These are phyloP conservation scores for Penicillium sumatraense DNA, from an alignment of 2,329 filamentous ascomycete genomes.

Conservation along the genomic window DNA sequence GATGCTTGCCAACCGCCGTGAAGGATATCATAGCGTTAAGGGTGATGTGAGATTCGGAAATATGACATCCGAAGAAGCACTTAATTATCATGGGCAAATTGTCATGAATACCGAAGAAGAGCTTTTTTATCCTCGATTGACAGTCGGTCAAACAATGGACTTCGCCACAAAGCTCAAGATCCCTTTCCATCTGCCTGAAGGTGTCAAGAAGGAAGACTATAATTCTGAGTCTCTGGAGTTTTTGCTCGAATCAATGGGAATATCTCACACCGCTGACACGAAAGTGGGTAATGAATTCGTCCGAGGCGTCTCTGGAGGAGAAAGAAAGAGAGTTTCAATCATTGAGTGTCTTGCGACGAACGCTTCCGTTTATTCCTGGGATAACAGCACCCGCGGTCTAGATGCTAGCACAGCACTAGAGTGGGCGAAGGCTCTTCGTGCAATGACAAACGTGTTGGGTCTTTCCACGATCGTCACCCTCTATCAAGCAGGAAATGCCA, in stretches of 20 bases:
- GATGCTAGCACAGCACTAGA: slow-evolving; percentile 69
- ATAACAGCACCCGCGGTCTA: slow-evolving; percentile 68
- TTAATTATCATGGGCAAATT: slow-evolving; percentile 60
- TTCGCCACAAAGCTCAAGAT: slow-evolving; percentile 63
- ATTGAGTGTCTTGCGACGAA: slow-evolving; percentile 65
- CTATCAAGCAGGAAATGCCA: slow-evolving; percentile 72
- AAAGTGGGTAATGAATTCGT: slow-evolving; percentile 71
- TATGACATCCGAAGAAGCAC: slow-evolving; percentile 47
- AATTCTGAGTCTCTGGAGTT: slow-evolving; percentile 57
- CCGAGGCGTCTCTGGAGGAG: slow-evolving; percentile 69
- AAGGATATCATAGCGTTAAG: slow-evolving; percentile 59
- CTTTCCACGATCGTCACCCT: slow-evolving; percentile 66
- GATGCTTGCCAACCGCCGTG: slow-evolving; percentile 67
- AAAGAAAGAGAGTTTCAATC: slow-evolving; percentile 71
- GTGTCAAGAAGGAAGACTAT: slow-evolving; percentile 51
- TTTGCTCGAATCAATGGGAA: slow-evolving; percentile 58
- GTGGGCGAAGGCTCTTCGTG: slow-evolving; percentile 63
- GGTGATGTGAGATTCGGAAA: slow-evolving; percentile 64
- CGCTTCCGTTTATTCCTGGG: slow-evolving; percentile 67
- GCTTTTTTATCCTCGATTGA: slow-evolving; percentile 56
- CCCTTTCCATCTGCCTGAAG: slow-evolving; percentile 54
- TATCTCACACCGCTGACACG: slow-evolving; percentile 65
- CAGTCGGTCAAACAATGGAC: slow-evolving; percentile 57
- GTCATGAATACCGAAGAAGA: slow-evolving; percentile 61
- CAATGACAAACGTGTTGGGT: slow-evolving; percentile 66